phyloP scores from a whole-genome alignment of 1,284 basidiomycete genomes.

The Fomitiporia mediterranea region DNA sequence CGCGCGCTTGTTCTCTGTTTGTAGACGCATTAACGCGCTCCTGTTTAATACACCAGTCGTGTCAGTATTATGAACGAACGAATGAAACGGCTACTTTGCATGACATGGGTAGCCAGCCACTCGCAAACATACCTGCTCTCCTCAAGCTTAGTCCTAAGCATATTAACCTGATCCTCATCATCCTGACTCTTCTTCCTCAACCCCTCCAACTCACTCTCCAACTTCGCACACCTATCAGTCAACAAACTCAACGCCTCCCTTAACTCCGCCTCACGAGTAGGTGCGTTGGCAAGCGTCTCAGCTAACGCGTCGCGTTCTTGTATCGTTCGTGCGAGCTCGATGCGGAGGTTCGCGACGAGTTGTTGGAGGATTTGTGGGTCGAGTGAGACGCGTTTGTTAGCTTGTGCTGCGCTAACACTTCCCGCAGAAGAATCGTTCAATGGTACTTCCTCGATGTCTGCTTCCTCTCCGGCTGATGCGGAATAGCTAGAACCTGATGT shows the following conservation, averaged over 20 bases:
- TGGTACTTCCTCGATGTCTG: constrained; percentile 57
- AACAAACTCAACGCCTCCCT: constrained; percentile 57
- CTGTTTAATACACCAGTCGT: constrained; percentile 34
- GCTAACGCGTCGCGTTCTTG: constrained; percentile 64
- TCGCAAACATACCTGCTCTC: constrained; percentile 71
- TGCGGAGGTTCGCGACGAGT: constrained; percentile 62
- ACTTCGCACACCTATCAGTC: constrained; percentile 55
- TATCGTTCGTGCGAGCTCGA: constrained; percentile 54
- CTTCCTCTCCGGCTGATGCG: background rate
- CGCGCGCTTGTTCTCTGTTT: constrained; percentile 72
- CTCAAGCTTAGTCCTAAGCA: constrained; percentile 85
- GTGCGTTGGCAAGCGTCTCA: constrained; percentile 44
- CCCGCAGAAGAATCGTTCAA: no score
- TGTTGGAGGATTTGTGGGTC: constrained; percentile 73
- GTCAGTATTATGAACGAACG: no score
- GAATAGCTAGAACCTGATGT: no score
- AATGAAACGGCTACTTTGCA: no score
- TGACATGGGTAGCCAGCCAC: no score
- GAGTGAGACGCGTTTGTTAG: constrained; percentile 46
- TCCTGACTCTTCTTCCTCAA: constrained; percentile 61
- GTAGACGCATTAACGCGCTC: constrained; percentile 86
- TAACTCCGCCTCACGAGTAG: constrained; percentile 51
- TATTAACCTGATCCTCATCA: constrained; percentile 76
- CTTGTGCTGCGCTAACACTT: constrained; percentile 29
- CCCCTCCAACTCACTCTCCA: constrained; percentile 58